Percentiles rank a stretch among this genome's conserved stretches.
Conservation (phyloP, 331 rosid genomes). For the Cydonia oblonga region DNA sequence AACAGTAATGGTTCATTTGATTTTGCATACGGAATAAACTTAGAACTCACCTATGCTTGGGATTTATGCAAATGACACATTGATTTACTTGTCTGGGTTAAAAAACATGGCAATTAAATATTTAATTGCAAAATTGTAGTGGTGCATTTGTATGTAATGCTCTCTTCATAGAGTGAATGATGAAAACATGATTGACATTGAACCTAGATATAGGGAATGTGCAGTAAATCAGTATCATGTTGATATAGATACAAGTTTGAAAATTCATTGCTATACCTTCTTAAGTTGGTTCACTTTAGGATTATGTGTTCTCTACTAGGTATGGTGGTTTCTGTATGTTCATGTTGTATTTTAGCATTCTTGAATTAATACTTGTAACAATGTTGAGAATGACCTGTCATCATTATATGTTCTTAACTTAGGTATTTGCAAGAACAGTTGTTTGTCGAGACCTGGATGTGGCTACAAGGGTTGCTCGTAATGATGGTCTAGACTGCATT, state of each 20-base stretch:
- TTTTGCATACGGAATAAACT: neutral
- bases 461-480: slow-evolving; percentile 86
- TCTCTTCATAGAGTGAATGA: neutral
- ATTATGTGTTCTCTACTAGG: neutral
- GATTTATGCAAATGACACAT: neutral
- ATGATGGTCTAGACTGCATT: slow-evolving; percentile 85
- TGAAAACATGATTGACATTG: neutral
- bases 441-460: slow-evolving; percentile 88
- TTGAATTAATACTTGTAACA: neutral
- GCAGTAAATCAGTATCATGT: neutral
- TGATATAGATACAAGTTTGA: neutral
- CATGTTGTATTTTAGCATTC: neutral
- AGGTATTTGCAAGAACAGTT: slow-evolving; percentile 95
- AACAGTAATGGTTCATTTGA: neutral
- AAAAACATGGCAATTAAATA: neutral
- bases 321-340: neutral
- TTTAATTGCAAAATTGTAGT: neutral
- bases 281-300: neutral
- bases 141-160: neutral
- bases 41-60: neutral
- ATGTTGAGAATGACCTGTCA: slow-evolving; percentile 5
- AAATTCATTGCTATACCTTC: neutral
- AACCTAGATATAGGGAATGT: neutral
- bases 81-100: neutral
- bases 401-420: neutral